Base-by-base conservation (phyloP, 345 rosid species). In the Iberis pinnata region DNA sequence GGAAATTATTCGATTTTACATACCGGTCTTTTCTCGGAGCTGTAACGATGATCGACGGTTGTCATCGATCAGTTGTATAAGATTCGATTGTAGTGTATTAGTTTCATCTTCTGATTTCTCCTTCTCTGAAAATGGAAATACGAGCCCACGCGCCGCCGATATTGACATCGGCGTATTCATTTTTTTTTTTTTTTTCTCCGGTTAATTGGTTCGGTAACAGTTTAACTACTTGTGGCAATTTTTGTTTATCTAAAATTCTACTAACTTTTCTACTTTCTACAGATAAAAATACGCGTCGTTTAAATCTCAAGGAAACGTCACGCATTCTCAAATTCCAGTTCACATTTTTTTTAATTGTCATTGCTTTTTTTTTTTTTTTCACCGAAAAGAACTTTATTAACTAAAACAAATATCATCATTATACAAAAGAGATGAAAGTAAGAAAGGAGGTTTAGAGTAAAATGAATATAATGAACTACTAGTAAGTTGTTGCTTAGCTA, bases 21-120 rank as follows among this genome's bases (percentile, higher is more conserved):
- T 17, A 76, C 90, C 92, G 7, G 87, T 62, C 5, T 61, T 78
- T 25, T 86, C 88, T 4, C 82, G 81, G 71, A 86, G 88, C 50
- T 49, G 75, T 63, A 79, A 69, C 19, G 87, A 67, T 18, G 72
- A 63, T n/a, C 72, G 67, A 16, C 83, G 80, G 56, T 86, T 88
- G 16, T 79, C 77, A 14, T 76, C 79, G 60, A 80, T 53, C 8
- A 84, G 75, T 18, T 79, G 78, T 18, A 82, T 60, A 14, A 86
- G 86, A 27, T 78, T 77, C 33, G 80, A 70, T 63, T 84, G 94
- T 14, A 89, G 67, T 11, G 70, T 69, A 9, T 60, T 74, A 0
- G 62, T n/a, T 9, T 74, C 80, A 1, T 75, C 56, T 12, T 54
- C 65, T 18, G 63, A 5, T 60, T 56, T 67, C 2, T 71, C 72